Evolutionary conservation across 495 filamentous ascomycete species (phyloP).

Genomic region (Hypoxylon crocopeplum): DNA sequence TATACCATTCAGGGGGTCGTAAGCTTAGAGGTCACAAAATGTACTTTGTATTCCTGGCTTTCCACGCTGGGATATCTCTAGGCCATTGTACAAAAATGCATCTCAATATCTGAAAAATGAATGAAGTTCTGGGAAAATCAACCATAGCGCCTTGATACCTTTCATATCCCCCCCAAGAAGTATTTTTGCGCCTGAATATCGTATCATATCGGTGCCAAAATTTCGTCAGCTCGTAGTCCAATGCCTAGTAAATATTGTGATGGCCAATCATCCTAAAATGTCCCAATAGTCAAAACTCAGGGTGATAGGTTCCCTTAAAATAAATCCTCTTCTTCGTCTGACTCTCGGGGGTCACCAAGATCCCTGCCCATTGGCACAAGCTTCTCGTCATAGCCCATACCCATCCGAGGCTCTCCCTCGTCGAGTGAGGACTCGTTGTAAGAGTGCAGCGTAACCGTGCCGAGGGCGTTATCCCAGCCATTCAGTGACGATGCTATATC

Average conservation of each 20-base stretch:
- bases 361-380: conserved; percentile 34
- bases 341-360: background rate
- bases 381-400: conserved; percentile 59
- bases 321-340: conserved; percentile 16
- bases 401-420: conserved; percentile 69
- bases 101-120: conserved; percentile 16
- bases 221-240: conserved; percentile 6
- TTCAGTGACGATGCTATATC: conserved; percentile 78
- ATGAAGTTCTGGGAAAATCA: conserved; percentile 2
- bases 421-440: conserved; percentile 73
- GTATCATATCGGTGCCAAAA: background rate
- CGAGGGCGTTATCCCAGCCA: conserved; percentile 69
- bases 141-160: conserved; percentile 14
- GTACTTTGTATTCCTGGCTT: conserved; percentile 14
- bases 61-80: conserved; percentile 17
- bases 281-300: no score
- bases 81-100: conserved; percentile 36
- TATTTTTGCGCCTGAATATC: conserved; percentile 2
- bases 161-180: background rate
- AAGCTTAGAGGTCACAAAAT: conserved; percentile 3
- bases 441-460: conserved; percentile 77
- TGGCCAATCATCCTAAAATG: no score
- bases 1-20: conserved; percentile 3
- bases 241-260: background rate
- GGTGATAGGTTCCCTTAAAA: background rate